Evolutionary conservation across 768 basidiomycete species (phyloP), one percentile per base, ranked within the genome.

Genomic region (Royoungia palumana): DNA sequence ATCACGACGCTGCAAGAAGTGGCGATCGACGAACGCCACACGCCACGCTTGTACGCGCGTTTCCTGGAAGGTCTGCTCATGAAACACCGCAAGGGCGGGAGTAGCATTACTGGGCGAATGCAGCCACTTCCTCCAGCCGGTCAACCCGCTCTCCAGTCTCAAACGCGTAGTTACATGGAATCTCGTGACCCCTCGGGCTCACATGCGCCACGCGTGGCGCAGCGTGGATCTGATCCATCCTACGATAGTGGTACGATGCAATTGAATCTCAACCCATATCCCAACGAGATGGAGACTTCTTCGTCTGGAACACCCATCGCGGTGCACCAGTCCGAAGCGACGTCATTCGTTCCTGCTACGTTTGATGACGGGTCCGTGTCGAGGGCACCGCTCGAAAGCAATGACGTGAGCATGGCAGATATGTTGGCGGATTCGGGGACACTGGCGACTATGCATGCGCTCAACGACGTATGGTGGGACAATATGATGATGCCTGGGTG

Each of bases 401-500:
- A 46, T 3, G 66, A 67, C 44, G 55, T 64, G 35, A 55, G 49
- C 12, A 62, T 69, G 64, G 41, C 24, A 2, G 62, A 66, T 4
- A 41, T 53, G 14, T 51, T 66, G 24, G 46, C 56, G 7, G 82
- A 79, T 35, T 78, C 72, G 0, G 73, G 85, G 38, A 76, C 81
- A 66, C 72, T 87, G 52, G 87, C 86, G 1, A 78, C 85, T 17
- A 84, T 90, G 82, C 77, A 81, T 42, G 81, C 81, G 24, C 71
- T 91, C 47, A 82, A 85, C 53, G 86, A 83, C 42, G 75, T 70
- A 8, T 90, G 82, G 78, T 89, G 85, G 87, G 68, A 76, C 37
- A 85, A 78, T 41, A 84, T 88, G 82, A 85, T 89, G 87, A 87
- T 90, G 85, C 88, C 88, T 32, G 88, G 88, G 83, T 55, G 1